Evolutionary conservation across 371 early-diverging fungal species (phyloP).

Genomic region (Chytridium lagenaria): DNA sequence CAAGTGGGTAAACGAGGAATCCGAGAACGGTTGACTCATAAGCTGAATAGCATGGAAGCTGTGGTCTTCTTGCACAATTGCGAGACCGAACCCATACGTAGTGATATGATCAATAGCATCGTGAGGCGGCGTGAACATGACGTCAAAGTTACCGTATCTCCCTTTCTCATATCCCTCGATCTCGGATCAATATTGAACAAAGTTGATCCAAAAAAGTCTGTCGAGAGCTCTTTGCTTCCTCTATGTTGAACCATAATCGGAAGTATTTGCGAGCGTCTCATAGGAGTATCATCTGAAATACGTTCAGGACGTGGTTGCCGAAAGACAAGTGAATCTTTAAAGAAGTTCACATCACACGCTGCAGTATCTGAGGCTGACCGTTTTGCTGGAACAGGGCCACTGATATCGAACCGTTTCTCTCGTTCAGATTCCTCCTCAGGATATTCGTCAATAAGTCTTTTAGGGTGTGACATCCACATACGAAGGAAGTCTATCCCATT

Average conservation of each 20-base stretch:
- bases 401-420: constrained; percentile 45
- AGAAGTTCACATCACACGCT: constrained; percentile 38
- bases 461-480: constrained; percentile 61
- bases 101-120: constrained; percentile 48
- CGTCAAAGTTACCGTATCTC: constrained; percentile 49
- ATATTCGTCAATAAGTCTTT: constrained; percentile 55
- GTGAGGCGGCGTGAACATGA: constrained; percentile 54
- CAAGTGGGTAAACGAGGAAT: constrained; percentile 50
- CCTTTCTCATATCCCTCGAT: constrained; percentile 39
- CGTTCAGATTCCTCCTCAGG: constrained; percentile 38
- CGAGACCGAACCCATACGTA: constrained; percentile 54
- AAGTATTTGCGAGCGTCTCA: constrained; percentile 22
- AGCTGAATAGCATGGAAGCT: constrained; percentile 48
- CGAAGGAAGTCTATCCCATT: constrained; percentile 57
- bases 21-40: constrained; percentile 42
- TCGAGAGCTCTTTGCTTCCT: constrained; percentile 14
- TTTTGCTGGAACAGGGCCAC: constrained; percentile 9
- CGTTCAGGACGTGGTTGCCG: constrained; percentile 25
- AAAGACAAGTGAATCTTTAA: constrained; percentile 45
- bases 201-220: constrained; percentile 50
- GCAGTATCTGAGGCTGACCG: background rate
- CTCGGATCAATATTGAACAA: constrained; percentile 56
- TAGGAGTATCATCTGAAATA: constrained; percentile 27
- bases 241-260: constrained; percentile 25
- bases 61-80: constrained; percentile 50